A percentile compares a stretch with the other conserved stretches of the same genome.
phyloP scores from a whole-genome alignment of 1,139 yeast genomes.

The Pneumocystis sp. region DNA sequence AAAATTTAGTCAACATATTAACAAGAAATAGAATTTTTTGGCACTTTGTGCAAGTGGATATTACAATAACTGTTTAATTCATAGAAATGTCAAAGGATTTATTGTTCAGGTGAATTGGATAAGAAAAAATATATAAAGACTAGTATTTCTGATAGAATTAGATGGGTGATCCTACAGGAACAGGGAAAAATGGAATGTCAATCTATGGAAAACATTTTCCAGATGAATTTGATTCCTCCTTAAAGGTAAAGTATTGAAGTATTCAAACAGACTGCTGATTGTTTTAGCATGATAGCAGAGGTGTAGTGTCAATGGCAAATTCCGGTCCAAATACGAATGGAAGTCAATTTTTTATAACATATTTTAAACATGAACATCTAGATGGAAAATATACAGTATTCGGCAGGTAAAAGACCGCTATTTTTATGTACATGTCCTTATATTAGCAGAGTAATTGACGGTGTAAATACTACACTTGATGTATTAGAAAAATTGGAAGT shows the following conservation, averaged over 20 bases:
- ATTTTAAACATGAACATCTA: conserved; percentile 29
- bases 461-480: conserved; percentile 24
- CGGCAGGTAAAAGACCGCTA: conserved; percentile 25
- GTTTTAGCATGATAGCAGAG: conserved; percentile 28
- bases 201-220: conserved; percentile 37
- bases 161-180: conserved; percentile 37
- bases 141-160: conserved; percentile 13
- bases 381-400: conserved; percentile 46
- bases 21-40: conserved; percentile 25
- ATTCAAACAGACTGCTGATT: neutral
- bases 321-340: conserved; percentile 33
- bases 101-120: conserved; percentile 10
- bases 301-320: conserved; percentile 34
- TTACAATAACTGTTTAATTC: conserved; percentile 29
- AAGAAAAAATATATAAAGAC: neutral
- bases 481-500: conserved; percentile 28
- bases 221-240: conserved; percentile 33
- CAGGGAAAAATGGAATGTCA: conserved; percentile 39
- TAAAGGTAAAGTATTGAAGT: conserved; percentile 17
- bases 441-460: conserved; percentile 25
- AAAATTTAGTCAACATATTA: neutral
- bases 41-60: conserved; percentile 37
- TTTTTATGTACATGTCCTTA: neutral
- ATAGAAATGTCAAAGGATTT: conserved; percentile 30
- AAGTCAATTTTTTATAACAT: conserved; percentile 32